phyloP scores from a whole-genome alignment of 148 eudicot genomes.

The Rheum nobile region DNA sequence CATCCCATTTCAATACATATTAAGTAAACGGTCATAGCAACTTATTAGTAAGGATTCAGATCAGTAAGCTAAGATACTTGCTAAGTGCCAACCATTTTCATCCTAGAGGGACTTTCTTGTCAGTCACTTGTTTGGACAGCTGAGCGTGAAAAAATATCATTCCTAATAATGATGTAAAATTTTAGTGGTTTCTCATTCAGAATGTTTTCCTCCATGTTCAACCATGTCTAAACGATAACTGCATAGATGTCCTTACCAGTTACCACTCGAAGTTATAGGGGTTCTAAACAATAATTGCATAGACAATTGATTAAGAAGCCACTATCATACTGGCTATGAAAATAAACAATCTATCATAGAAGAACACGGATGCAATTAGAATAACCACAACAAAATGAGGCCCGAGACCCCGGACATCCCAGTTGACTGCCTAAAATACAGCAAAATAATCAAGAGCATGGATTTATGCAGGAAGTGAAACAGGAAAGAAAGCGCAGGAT shows the following conservation, averaged over 20 bases:
- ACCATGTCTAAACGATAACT: not conserved
- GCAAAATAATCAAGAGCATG: not conserved
- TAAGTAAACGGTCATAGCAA: not conserved
- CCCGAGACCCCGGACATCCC: not conserved
- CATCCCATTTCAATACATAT: not conserved
- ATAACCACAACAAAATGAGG: not conserved
- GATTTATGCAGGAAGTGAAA: not conserved
- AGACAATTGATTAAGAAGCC: not conserved
- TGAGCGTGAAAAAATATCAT: not conserved
- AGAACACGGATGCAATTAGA: not conserved
- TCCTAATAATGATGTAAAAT: not conserved
- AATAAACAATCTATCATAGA: not conserved
- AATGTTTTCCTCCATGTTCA: not conserved
- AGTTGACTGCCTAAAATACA: not conserved
- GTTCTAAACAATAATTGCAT: not conserved
- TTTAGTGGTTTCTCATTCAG: not conserved
- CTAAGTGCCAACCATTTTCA: not conserved
- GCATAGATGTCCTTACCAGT: too few relatives aligned
- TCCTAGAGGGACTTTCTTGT: not conserved
- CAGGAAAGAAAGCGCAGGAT: not conserved
- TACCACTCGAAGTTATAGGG: not conserved
- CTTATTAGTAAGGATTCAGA: not conserved
- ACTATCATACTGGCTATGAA: not conserved
- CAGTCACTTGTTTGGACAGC: not conserved
- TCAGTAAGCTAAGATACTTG: not conserved